Evolutionary conservation across 1,284 basidiomycete species (phyloP), one percentile per base, ranked within the genome.

Genomic region (Blastosporella zonata): DNA sequence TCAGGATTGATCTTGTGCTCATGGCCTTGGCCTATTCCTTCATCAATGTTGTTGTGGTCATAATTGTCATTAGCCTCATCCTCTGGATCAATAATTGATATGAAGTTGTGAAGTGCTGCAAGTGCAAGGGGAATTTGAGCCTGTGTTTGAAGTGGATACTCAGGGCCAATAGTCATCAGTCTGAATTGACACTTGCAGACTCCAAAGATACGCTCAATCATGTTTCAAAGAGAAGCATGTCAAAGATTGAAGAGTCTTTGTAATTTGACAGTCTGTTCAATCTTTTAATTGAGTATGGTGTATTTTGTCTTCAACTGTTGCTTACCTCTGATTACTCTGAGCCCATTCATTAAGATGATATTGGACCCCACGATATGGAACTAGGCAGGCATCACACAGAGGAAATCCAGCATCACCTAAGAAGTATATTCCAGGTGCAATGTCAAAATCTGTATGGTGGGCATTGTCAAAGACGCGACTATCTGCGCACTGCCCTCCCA

Each of bases 181-280:
- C 38, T 17, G 46, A 64, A 71, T 2, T 56, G 46, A 10, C 57
- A 31, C 54, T 74, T 72, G 49, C 64, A 31, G 10, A 70, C 63
- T 29, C 70, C 68, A 62, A 74, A 74, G 9, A 70, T 66, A 1
- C 60, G 59, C 49, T 73, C 66, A 43, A 73, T 59, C n/a, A 67
- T 61, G 59, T 72, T 74, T 3, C 63, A 56, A 6, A 56, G 52
- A 15, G 49, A 46, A 18, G 69, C 63, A 58, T 74, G 69, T 0
- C 59, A 56, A 8, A 72, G 60, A 47, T 61, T 61, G 28, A 55
- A 61, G 0, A 61, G 46, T 38, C 59, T 43, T 71, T 27, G 2
- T 28, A 18, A 49, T 64, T 67, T 23, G 46, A 40, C 37, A 69
- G 67, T 18, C 67, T 49, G 36, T 27, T 27, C 5, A 27, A 27